phyloP scores from a whole-genome alignment of 2,329 filamentous ascomycete species.

The Neofusicoccum cordaticola region DNA sequence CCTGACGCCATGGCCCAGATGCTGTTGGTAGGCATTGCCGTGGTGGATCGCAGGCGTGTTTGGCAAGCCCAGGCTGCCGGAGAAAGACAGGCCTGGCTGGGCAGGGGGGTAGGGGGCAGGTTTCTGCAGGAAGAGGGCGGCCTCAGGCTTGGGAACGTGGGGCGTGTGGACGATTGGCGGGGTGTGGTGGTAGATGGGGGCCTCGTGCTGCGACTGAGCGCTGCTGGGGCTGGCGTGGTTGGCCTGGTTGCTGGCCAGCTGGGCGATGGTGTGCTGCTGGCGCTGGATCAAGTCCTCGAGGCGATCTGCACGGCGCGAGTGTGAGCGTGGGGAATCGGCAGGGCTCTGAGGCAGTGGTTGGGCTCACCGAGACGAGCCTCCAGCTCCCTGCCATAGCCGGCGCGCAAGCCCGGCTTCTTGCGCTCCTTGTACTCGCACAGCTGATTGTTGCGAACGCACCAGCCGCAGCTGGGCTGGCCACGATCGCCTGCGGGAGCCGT shows the following conservation, averaged over 20 bases:
- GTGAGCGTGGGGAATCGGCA: conserved; percentile 18
- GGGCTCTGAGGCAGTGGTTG: conserved; percentile 20
- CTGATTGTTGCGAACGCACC: conserved; percentile 67
- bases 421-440: conserved; percentile 67
- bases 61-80: conserved; percentile 18
- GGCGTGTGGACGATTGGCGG: conserved; percentile 38
- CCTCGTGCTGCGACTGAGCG: conserved; percentile 29
- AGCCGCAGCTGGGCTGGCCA: conserved; percentile 71
- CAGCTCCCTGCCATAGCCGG: conserved; percentile 62
- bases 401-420: conserved; percentile 63
- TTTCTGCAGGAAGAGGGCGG: conserved; percentile 47
- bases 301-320: conserved; percentile 36
- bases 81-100: conserved; percentile 26
- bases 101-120: conserved; percentile 35
- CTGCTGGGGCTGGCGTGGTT: conserved; percentile 19
- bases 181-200: conserved; percentile 30
- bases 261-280: conserved; percentile 47
- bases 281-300: conserved; percentile 44
- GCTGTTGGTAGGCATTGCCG: conserved; percentile 15
- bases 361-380: conserved; percentile 57
- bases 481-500: conserved; percentile 63
- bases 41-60: conserved; percentile 17
- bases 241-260: conserved; percentile 35
- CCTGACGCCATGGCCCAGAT: conserved; percentile 17
- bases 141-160: conserved; percentile 43